These are phyloP conservation scores for Fusarium nisikadoi DNA, from an alignment of 2,329 filamentous ascomycete species.

Conservation along the genomic window DNA sequence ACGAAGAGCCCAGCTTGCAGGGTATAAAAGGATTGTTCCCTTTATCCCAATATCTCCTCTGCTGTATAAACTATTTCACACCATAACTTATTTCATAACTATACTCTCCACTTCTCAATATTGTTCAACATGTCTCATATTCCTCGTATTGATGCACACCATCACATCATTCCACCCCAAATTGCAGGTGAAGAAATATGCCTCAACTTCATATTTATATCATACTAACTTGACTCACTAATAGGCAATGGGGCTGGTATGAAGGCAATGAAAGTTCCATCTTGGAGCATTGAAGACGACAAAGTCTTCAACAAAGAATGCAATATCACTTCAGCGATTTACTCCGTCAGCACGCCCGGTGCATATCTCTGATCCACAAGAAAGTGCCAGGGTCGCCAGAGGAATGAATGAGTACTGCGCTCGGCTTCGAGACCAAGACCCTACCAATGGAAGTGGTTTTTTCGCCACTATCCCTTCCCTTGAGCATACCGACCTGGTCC, in stretches of 20 bases:
- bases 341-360: background rate
- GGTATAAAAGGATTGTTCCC: too few species aligned
- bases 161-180: background rate
- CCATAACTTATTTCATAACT: too few species aligned
- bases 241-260: background rate
- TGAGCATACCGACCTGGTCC: background rate
- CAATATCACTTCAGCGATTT: background rate
- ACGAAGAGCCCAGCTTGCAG: too few species aligned
- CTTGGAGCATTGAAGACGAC: background rate
- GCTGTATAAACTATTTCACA: too few species aligned
- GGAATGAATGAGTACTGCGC: background rate
- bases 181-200: too few species aligned
- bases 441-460: background rate
- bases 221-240: too few species aligned
- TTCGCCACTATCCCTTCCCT: background rate
- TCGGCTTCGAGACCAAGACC: background rate
- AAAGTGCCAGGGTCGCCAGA: background rate
- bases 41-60: too few species aligned
- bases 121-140: background rate
- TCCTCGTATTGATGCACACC: background rate
- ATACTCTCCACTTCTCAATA: background rate
- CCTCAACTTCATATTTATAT: fast-evolving
- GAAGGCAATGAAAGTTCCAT: background rate
- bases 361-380: background rate
- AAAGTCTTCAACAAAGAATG: background rate